Percentiles rank a stretch among this genome's conserved stretches.
phyloP scores from a whole-genome alignment of 2,329 filamentous ascomycete species.

The Mollisiaceae sp. region DNA sequence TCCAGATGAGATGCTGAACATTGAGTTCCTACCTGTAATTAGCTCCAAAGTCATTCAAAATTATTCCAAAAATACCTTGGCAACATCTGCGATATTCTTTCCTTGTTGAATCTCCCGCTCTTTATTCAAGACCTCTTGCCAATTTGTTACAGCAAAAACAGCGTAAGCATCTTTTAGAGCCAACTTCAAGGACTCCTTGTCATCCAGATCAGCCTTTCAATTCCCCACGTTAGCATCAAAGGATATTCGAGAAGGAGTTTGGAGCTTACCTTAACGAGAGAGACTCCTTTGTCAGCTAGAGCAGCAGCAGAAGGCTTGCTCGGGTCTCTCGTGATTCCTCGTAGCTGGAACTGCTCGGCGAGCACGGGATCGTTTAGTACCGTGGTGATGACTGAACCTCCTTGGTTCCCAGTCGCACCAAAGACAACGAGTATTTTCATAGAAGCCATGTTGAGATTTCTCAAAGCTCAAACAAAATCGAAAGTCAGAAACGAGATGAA shows the following conservation, averaged over 20 bases:
- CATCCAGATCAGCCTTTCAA: constrained; percentile 47
- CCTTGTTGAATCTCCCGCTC: constrained; percentile 40
- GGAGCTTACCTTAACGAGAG: constrained; percentile 44
- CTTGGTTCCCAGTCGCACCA: constrained; percentile 55
- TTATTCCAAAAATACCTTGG: constrained; percentile 39
- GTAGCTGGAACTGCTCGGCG: constrained; percentile 48
- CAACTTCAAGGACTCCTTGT: constrained; percentile 45
- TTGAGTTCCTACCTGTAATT: constrained; percentile 40
- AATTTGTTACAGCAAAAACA: constrained; percentile 34
- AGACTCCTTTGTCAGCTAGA: constrained; percentile 48
- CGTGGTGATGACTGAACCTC: constrained; percentile 51
- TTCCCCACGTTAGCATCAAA: not conserved
- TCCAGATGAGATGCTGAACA: constrained; percentile 51
- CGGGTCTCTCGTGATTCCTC: constrained; percentile 53
- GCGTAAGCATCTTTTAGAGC: constrained; percentile 31
- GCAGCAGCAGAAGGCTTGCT: constrained; percentile 48
- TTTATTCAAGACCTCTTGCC: constrained; percentile 40
- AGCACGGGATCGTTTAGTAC: constrained; percentile 50
- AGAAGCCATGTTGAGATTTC: constrained; percentile 15
- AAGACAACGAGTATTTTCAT: constrained; percentile 50
- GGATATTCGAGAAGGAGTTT: not conserved
- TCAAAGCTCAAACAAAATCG: too few species aligned
- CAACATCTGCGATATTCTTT: constrained; percentile 44
- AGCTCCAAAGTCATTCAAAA: not conserved
- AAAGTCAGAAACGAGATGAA: not conserved